Conservation (phyloP, 306 rosid species). For the Begonia loranthoides region DNA sequence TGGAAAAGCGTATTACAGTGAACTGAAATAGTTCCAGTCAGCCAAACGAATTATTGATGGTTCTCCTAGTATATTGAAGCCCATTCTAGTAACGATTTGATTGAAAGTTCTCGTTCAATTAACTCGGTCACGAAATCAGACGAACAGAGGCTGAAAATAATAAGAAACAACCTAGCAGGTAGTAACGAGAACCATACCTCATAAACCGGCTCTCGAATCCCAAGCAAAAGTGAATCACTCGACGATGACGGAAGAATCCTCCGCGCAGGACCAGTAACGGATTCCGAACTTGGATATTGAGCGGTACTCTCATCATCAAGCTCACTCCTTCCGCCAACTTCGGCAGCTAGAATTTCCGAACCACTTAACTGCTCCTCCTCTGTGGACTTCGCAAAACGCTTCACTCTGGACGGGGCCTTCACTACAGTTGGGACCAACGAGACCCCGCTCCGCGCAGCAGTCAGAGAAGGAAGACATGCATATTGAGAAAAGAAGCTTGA, state of each 20-base stretch:
- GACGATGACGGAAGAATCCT: constrained; percentile 26
- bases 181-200: constrained; percentile 30
- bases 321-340: constrained; percentile 19
- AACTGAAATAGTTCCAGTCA: no score
- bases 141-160: background rate
- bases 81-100: no score
- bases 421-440: constrained; percentile 14
- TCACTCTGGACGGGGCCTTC: constrained; percentile 15
- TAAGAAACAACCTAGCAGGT: no score
- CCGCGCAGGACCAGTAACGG: constrained; percentile 16
- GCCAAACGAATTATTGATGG: no score
- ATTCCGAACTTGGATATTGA: constrained; percentile 9
- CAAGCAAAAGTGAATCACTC: constrained; percentile 56
- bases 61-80: no score
- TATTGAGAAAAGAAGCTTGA: constrained; percentile 14
- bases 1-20: no score
- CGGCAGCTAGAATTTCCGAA: constrained; percentile 20
- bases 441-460: constrained; percentile 15
- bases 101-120: background rate
- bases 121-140: background rate
- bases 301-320: constrained; percentile 7
- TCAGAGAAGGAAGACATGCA: constrained; percentile 14
- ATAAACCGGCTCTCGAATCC: constrained; percentile 89
- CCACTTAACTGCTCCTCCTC: constrained; percentile 48
- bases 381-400: constrained; percentile 44